These are phyloP conservation scores for Arthroderma sp. DNA, from an alignment of 2,329 filamentous ascomycete genomes.

Conservation along the genomic window DNA sequence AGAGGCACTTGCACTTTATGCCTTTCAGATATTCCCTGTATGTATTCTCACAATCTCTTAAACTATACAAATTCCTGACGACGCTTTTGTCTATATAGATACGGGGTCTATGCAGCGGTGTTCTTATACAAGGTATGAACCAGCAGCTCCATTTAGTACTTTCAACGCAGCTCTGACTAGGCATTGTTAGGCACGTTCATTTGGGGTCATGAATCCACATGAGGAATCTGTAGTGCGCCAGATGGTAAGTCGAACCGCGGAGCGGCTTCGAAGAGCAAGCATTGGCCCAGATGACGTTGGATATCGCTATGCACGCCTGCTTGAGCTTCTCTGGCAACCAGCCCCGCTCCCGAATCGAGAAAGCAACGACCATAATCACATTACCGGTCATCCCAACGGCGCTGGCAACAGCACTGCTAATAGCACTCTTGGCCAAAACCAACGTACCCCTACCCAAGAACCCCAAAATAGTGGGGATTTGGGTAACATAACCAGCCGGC, in stretches of 20 bases:
- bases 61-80: slow-evolving; percentile 4
- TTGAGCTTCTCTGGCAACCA: slow-evolving; percentile 48
- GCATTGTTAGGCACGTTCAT: slow-evolving; percentile 37
- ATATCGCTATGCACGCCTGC: slow-evolving; percentile 46
- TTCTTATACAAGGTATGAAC: slow-evolving; percentile 48
- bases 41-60: slow-evolving; percentile 14
- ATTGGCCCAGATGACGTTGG: slow-evolving; percentile 47
- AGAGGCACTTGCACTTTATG: slow-evolving; percentile 49
- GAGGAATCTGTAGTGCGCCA: slow-evolving; percentile 44
- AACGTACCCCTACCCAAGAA: slow-evolving; percentile 15
- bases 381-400: slow-evolving; percentile 11
- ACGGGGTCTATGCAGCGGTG: slow-evolving; percentile 49
- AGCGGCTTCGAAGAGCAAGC: slow-evolving; percentile 46
- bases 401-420: slow-evolving; percentile 2
- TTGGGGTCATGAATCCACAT: slow-evolving; percentile 44
- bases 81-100: slow-evolving; percentile 15
- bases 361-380: neutral
- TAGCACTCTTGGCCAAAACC: slow-evolving; percentile 12
- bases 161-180: too few species aligned
- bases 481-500: slow-evolving; percentile 13
- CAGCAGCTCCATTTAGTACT: too few species aligned
- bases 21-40: slow-evolving; percentile 51
- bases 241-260: slow-evolving; percentile 45
- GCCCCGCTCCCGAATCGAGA: slow-evolving; percentile 6
- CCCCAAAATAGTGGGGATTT: too few species aligned